Percentiles rank a stretch among this genome's conserved stretches.
These are phyloP conservation scores for Agaricus blazei DNA, from an alignment of 768 basidiomycete genomes.

Conservation along the genomic window DNA sequence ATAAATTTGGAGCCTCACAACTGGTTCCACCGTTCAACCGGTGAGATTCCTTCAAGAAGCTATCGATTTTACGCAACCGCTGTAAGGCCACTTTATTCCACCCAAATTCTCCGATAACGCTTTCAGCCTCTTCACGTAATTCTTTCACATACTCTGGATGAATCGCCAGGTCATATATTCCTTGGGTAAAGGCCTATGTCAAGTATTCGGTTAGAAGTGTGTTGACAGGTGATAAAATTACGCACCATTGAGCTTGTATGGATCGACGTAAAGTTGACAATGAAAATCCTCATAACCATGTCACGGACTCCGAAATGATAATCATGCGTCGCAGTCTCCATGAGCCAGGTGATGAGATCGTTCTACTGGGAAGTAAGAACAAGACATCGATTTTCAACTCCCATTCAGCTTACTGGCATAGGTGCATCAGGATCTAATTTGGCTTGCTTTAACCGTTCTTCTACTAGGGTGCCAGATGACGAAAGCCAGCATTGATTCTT, in stretches of 20 bases:
- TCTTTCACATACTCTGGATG: constrained; percentile 26
- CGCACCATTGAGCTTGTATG: constrained; percentile 37
- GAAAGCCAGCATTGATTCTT: constrained; percentile 17
- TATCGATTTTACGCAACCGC: constrained; percentile 39
- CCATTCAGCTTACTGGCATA: constrained; percentile 3
- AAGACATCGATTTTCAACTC: neutral
- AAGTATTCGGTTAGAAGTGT: neutral
- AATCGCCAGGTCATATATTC: constrained; percentile 30
- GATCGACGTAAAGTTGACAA: constrained; percentile 34
- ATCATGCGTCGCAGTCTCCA: constrained; percentile 25
- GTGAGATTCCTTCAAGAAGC: constrained; percentile 38
- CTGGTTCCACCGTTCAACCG: constrained; percentile 9
- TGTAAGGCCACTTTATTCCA: constrained; percentile 30
- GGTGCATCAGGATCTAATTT: constrained; percentile 7
- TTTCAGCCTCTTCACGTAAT: constrained; percentile 39
- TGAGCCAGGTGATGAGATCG: constrained; percentile 34
- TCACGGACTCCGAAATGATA: constrained; percentile 21
- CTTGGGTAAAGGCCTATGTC: constrained; percentile 28
- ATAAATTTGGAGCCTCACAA: neutral
- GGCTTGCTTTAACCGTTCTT: constrained; percentile 4
- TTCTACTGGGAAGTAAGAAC: constrained; percentile 6
- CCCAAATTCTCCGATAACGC: constrained; percentile 24
- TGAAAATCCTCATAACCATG: constrained; percentile 25
- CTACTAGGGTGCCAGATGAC: constrained; percentile 16
- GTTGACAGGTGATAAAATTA: neutral